Base-by-base conservation (phyloP, 768 basidiomycete genomes). In the Cubamyces lactineus region DNA sequence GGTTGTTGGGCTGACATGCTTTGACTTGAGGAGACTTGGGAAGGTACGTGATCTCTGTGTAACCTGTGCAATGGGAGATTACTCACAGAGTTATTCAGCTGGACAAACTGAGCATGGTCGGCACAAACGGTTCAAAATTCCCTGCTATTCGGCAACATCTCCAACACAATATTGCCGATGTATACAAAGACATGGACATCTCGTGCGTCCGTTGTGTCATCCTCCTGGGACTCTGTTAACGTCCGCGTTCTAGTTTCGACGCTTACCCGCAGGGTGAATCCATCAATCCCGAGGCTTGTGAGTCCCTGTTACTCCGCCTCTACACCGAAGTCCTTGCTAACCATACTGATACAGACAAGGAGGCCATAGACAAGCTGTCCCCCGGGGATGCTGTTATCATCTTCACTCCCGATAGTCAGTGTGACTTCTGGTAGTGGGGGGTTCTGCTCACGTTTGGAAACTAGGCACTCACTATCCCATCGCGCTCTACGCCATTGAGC, bases 351-450 rank as follows among this genome's bases (percentile, higher is more conserved):
- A n/a, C 69, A 94, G 92, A 94, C 77, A 94, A 91, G 73, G 74
- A 73, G 16, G 92, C 93, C 41, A 93, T 96, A 56, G 85, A 91
- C 74, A 80, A 82, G 56, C 78, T 95, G 69, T 82, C 84, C 12
- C 82, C 90, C 9, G 93, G 94, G 23, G 89, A 93, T 66, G 94
- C 94, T n/a, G 87, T 92, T 51, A 89, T 95, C 68, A 87, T 96
- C 64, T 96, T 96, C 74, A 96, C 94, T 3, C 95, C 94, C 3
- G 94, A 96, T 72, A 88, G 91, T 88, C 65, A 71, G 87, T 76
- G 38, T 60, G 53, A 52, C 43, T 39, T 28, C 21, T 13, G 46
- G n/a, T 40, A 40, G 24, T 28, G n/a, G 1, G 45, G 9, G 42
- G 40, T 9, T 41, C 34, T 16, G 24, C 28, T 30, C 2, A 34